Evolutionary conservation across 2,329 filamentous ascomycete species (phyloP), one percentile per base, ranked within the genome.

Genomic region (Apiospora sp.): DNA sequence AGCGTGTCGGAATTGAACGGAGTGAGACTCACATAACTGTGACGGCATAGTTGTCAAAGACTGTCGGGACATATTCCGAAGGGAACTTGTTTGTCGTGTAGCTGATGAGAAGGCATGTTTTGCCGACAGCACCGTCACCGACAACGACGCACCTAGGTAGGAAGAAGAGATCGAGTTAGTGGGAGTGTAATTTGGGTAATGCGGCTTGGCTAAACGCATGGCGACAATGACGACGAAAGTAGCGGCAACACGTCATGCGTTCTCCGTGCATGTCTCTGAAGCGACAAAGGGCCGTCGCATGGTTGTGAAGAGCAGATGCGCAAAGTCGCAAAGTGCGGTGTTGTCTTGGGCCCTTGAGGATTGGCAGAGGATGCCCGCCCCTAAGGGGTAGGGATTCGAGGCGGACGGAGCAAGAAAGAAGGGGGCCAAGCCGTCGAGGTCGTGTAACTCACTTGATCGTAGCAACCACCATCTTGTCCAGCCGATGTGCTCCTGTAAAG

Each of bases 81-180:
- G 96, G 96, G 84, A 99, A 99, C 81, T 98, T 98, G 90, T 99
- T 99, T 76, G 96, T 99, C 76, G 96, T 99, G 86, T 99, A 99
- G 83, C 94, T 97, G 87, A 99, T 99, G 82, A 99, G 91, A 76
- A 99, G 91, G 86, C 96, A 99, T 77, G 96, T 99, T 90, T 99
- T 99, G 84, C 96, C 96, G 79, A 99, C 96, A 77, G 96, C 96
- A 95, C 96, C 96, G 85, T 99, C 96, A 83, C 96, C 96, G 80
- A 99, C 96, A 79, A 99, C 96, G 81, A 99, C 96, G 87, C 96
- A 99, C 87, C 96, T 99, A 78, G 58, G 49, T 48, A 27, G 58
- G 49, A 37, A 27, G 37, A 64, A 51, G 37, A 44, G 67, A 72
- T 58, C 34, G 22, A 49, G 71, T 77, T 58, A 78, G 75, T 73